Percentiles rank a stretch among this genome's conserved stretches.
Evolutionary conservation across 2,329 filamentous ascomycete genomes (phyloP).

Genomic region (Fusarium sp.): DNA sequence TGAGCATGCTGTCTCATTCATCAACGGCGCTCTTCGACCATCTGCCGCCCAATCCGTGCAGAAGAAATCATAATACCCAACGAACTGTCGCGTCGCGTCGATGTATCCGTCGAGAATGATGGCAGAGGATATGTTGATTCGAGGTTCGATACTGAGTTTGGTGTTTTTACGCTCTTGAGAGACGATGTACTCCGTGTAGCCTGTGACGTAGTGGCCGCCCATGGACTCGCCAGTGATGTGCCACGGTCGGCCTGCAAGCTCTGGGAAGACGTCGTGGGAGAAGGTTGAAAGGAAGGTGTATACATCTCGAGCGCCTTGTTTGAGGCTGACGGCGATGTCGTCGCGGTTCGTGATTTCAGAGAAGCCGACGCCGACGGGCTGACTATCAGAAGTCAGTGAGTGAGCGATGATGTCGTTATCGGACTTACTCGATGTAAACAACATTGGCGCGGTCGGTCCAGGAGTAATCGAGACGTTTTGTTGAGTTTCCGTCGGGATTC

Average conservation of each 20-base stretch:
- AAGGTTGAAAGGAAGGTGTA: conserved; percentile 17
- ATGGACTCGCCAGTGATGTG: conserved; percentile 34
- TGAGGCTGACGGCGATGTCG: conserved; percentile 16
- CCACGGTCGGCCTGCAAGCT: conserved; percentile 20
- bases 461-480: conserved; percentile 12
- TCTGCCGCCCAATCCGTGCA: conserved; percentile 23
- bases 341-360: conserved; percentile 29
- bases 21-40: conserved; percentile 15
- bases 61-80: conserved; percentile 30
- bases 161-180: conserved; percentile 3
- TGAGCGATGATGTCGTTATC: rapidly evolving
- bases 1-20: conserved; percentile 13
- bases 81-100: conserved; percentile 19
- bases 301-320: conserved; percentile 25
- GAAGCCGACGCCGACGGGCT: conserved; percentile 32
- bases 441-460: conserved; percentile 34
- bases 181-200: conserved; percentile 20
- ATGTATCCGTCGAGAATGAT: conserved; percentile 35
- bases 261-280: conserved; percentile 19
- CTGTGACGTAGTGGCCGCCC: conserved; percentile 35
- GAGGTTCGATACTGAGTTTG: neutral
- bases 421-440: conserved; percentile 24
- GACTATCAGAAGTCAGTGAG: neutral
- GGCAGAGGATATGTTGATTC: conserved; percentile 6
- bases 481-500: conserved; percentile 29